A percentile compares a stretch with the other conserved stretches of the same genome.
phyloP scores from a whole-genome alignment of 495 filamentous ascomycete species.

The Penicillium parvum region DNA sequence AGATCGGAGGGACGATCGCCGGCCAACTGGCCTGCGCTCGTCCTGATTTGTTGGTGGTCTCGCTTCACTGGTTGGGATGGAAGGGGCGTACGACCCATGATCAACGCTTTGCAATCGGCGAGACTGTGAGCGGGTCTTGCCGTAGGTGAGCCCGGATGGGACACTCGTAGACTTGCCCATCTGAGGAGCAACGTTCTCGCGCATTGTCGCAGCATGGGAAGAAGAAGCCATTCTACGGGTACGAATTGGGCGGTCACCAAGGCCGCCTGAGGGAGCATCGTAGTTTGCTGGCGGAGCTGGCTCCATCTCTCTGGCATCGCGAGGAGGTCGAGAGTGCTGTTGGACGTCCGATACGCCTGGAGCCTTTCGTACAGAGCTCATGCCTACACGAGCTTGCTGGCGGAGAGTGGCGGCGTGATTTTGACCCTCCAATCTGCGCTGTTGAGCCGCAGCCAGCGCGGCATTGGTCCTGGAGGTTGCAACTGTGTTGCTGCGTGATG shows the following conservation, averaged over 20 bases:
- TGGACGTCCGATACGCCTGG: constrained; percentile 27
- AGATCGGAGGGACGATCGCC: constrained; percentile 19
- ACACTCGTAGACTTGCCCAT: constrained; percentile 30
- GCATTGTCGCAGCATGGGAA: constrained; percentile 33
- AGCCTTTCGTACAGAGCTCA: constrained; percentile 28
- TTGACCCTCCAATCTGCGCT: constrained; percentile 37
- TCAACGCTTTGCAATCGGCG: constrained; percentile 35
- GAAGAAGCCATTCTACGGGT: constrained; percentile 34
- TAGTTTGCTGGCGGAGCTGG: constrained; percentile 1
- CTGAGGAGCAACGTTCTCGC: constrained; percentile 25
- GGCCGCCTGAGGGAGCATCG: constrained; percentile 25
- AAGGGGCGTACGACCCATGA: constrained; percentile 15
- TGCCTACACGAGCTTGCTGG: constrained; percentile 37
- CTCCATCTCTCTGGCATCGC: constrained; percentile 20
- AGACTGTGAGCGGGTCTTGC: constrained; percentile 47
- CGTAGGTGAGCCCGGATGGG: constrained; percentile 35
- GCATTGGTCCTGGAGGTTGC: constrained; percentile 37
- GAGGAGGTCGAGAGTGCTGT: constrained; percentile 11
- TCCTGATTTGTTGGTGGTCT: constrained; percentile 20
- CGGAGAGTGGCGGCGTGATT: constrained; percentile 48
- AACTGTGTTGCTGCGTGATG: constrained; percentile 22
- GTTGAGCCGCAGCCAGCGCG: constrained; percentile 41
- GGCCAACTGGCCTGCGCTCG: constrained; percentile 8
- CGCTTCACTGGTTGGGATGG: constrained; percentile 19
- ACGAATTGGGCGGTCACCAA: constrained; percentile 43